Evolutionary conservation across 148 eudicot genomes (phyloP), one percentile per base, ranked within the genome.

Genomic region (Rhododendron ferrugineum): DNA sequence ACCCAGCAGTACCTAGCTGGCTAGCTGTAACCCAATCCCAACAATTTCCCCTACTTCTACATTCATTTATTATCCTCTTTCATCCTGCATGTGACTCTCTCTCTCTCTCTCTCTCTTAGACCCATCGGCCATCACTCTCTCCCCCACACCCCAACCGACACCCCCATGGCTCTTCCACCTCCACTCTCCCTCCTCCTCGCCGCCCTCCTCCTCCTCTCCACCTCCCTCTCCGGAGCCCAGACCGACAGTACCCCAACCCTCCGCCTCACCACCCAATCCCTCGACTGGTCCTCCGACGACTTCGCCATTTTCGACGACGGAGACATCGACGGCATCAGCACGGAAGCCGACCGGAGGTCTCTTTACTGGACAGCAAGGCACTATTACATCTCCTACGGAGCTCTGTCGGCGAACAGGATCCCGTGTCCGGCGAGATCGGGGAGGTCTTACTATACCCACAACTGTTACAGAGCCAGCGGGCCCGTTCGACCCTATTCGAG

Each of bases 361-460:
- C 83, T 89, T 52, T 84, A 85, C 79, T 87, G 90, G 92, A 79
- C 80, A 30, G 1, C 28, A 58, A 77, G 82, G 28, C 82, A 32
- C 44, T 89, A 89, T 77, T 89, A 88, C 82, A 91, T 91, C 18
- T 91, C 91, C 5, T 91, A 91, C 52, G 91, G 88, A 1, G 89
- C 90, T 26, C 88, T 89, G 6, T 81, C 91, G 0, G 93, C 90
- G 18, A 84, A 91, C 80, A 44, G 89, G 18, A 84, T 91, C 50
- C 91, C 90, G 3, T 91, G 91, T 34, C 91, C 88, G 6, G 83
- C 93, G 8, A 84, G 93, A 32, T 91, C 90, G 23, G 93, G 91
- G 2, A 85, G 90, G 74, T 89, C 91, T 10, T 89, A 91, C 83
- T 91, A 91, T 56, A 89, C 91, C 5, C 88, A 82, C 18, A 87